Conservation (phyloP, 305 asterid genomes). For the Caryopteris hybrid region DNA sequence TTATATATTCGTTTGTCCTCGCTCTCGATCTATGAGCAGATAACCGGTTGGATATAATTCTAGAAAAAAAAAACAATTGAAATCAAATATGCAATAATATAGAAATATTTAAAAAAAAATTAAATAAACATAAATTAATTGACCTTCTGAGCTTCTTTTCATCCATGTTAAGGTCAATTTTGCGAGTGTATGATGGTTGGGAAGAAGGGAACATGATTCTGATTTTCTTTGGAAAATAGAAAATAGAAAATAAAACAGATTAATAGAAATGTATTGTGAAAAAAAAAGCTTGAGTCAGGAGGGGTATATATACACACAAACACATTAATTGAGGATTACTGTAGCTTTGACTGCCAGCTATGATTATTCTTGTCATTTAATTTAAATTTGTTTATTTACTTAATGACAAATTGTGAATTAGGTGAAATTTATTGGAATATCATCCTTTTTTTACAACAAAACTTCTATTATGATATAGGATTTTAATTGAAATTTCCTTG, state of each 20-base stretch:
- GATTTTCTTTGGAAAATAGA: too few relatives aligned
- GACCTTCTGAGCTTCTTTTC: conserved; percentile 21
- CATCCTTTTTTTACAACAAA: neutral
- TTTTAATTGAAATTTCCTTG: neutral
- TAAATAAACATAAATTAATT: neutral
- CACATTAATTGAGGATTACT: neutral
- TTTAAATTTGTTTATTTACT: neutral
- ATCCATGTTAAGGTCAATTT: conserved; percentile 22
- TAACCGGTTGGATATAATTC: conserved; percentile 47
- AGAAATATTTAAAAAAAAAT: neutral
- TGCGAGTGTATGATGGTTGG: conserved; percentile 15
- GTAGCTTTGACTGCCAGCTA: neutral
- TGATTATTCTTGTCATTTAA: neutral
- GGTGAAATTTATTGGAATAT: neutral
- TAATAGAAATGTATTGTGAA: too few relatives aligned
- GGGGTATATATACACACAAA: neutral
- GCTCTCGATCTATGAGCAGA: conserved; percentile 45
- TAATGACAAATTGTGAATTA: neutral
- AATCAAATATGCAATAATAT: neutral
- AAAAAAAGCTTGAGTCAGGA: too few relatives aligned
- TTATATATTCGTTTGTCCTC: conserved; percentile 18
- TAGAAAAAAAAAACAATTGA: conserved; percentile 4
- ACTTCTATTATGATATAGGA: neutral
- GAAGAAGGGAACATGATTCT: neutral
- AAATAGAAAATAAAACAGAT: too few relatives aligned